Percentiles rank a stretch among this genome's conserved stretches.
Conservation (phyloP, 805 yeast genomes). For the Komagataella pastoris region DNA sequence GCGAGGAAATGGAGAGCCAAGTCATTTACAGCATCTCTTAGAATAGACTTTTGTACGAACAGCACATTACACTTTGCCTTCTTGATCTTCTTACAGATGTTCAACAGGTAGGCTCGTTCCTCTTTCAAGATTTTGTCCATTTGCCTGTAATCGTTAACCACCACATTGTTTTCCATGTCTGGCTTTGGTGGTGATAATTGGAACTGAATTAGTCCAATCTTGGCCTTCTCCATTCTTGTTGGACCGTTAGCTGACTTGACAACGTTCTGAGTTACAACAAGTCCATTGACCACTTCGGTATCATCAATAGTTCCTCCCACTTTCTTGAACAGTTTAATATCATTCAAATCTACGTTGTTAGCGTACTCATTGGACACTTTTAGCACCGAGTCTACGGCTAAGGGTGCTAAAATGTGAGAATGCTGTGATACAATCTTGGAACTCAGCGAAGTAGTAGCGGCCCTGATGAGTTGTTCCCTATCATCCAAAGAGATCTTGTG, state of each 20-base stretch:
- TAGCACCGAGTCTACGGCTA: constrained; percentile 88
- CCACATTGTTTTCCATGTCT: constrained; percentile 94
- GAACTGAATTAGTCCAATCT: constrained; percentile 80
- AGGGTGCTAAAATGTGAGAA: constrained; percentile 74
- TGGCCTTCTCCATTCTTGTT: constrained; percentile 85
- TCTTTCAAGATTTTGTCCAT: constrained; percentile 98
- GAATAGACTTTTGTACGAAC: constrained; percentile 81
- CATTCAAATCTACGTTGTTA: constrained; percentile 70
- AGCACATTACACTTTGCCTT: constrained; percentile 93
- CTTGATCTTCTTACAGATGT: constrained; percentile 91
- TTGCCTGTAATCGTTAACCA: constrained; percentile 95
- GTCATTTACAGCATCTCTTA: constrained; percentile 91
- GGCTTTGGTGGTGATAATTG: constrained; percentile 96
- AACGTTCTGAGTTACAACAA: constrained; percentile 83
- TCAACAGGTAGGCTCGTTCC: constrained; percentile 89
- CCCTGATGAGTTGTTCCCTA: constrained; percentile 72
- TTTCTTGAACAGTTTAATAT: constrained; percentile 82
- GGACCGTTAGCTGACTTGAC: constrained; percentile 93
- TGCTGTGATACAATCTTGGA: constrained; percentile 95
- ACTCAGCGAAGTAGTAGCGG: constrained; percentile 88
- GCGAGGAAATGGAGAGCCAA: constrained; percentile 89
- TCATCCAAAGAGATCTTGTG: constrained; percentile 68
- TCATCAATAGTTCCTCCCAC: constrained; percentile 98
- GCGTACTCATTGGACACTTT: constrained; percentile 45
- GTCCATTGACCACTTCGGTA: constrained; percentile 86